A percentile compares a stretch with the other conserved stretches of the same genome.
Evolutionary conservation across 768 basidiomycete genomes (phyloP).

Genomic region (Mycena galopus): DNA sequence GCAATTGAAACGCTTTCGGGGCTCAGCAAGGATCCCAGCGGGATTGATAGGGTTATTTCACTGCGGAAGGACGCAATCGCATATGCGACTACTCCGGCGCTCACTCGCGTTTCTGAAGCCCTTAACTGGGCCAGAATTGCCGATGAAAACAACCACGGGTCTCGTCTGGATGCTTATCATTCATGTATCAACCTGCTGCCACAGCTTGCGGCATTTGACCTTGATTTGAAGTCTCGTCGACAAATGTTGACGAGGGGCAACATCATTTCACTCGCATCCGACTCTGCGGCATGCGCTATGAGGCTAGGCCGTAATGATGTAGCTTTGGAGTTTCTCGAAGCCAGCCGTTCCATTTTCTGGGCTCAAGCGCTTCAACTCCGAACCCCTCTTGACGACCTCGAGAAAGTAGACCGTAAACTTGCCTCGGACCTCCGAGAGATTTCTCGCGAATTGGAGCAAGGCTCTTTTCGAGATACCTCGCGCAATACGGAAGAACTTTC

Average conservation of each 20-base stretch:
- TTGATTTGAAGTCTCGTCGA: conserved; percentile 15
- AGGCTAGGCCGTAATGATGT: neutral
- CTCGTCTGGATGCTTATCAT: too few relatives aligned
- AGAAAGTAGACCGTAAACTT: neutral
- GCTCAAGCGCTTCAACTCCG: neutral
- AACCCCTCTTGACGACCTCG: neutral
- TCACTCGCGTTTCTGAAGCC: too few relatives aligned
- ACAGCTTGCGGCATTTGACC: conserved; percentile 12
- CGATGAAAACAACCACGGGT: too few relatives aligned
- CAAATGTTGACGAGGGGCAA: neutral
- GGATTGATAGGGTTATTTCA: too few relatives aligned
- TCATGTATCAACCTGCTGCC: conserved; percentile 9
- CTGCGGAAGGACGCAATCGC: too few relatives aligned
- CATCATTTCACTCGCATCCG: neutral
- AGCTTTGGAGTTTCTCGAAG: neutral
- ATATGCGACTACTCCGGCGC: too few relatives aligned
- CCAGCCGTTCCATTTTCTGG: too few relatives aligned
- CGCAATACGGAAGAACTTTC: too few relatives aligned
- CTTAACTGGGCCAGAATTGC: too few relatives aligned
- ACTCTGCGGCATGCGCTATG: conserved; percentile 11
- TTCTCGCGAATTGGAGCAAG: neutral
- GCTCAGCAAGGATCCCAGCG: too few relatives aligned
- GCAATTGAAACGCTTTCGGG: too few relatives aligned
- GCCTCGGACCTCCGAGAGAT: neutral
- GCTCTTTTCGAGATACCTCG: too few relatives aligned